Evolutionary conservation across 1,139 yeast species (phyloP), one percentile per base, ranked within the genome.

Genomic region (Citeromyces hawaiiensis): DNA sequence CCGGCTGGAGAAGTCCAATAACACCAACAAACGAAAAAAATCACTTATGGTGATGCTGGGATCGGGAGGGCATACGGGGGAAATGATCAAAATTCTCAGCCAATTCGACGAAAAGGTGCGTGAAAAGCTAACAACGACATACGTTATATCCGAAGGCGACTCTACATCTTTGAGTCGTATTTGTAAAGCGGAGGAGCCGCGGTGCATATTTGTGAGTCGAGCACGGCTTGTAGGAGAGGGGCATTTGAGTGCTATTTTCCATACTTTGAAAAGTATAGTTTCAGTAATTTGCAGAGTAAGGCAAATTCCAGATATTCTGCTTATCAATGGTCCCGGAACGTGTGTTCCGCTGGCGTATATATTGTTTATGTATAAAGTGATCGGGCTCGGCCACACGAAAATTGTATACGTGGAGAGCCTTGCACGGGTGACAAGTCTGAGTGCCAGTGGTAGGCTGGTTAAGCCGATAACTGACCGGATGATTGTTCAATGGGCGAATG

Each of bases 51-150:
- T 81, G 1, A 63, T 82, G 11, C 56, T 83, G 4, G 94, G 94
- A 0, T 82, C 93, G 2, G 98, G 87, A 0, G 98, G 97, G 1
- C 98, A 91, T 53, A 88, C 97, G 0, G 97, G 96, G 1, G 97
- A 91, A 55, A 85, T 91, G 94, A 55, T 87, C 23, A 64, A 91
- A 33, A 63, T 91, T 23, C 54, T 85, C 13, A 57, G 66, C 36
- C 60, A 64, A 33, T 59, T 52, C 40, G 47, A 36, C 32, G 52
- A 40, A 14, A 35, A 19, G n/a, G 17, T 35, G 15, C 27, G 5
- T n/a, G 17, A n/a, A 39, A 58, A 43, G 50, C 58, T 34, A 48
- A 60, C 36, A 34, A 19, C n/a, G 21, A 35, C 29, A 10, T 35
- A 23, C 9, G 14, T 27, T 6, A 17, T 35, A 7, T 16, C 29